Evolutionary conservation across 768 basidiomycete genomes (phyloP).

Genomic region (Boletus rubropictus): DNA sequence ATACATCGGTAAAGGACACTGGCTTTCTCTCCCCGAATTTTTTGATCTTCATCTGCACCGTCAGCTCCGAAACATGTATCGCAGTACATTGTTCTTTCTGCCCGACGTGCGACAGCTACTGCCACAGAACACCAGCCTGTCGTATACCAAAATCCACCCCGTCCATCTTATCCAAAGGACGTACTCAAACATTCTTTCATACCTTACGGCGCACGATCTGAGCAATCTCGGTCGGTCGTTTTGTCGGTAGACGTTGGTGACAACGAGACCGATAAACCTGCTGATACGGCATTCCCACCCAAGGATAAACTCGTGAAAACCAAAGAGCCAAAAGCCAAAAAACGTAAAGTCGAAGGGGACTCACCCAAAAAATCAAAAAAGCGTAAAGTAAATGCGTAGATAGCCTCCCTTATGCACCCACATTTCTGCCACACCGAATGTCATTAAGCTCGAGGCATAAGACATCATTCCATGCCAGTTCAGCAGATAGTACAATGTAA

Average conservation of each 20-base stretch:
- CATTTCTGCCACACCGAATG: background rate
- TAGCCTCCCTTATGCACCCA: background rate
- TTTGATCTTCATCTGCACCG: slow-evolving; percentile 35
- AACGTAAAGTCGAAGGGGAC: slow-evolving; percentile 46
- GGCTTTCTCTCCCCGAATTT: background rate
- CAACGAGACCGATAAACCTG: slow-evolving; percentile 20
- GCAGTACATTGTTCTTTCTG: slow-evolving; percentile 52
- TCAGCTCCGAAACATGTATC: slow-evolving; percentile 57
- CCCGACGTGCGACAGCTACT: slow-evolving; percentile 37
- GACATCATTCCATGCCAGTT: slow-evolving; percentile 6
- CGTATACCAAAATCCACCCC: slow-evolving; percentile 46
- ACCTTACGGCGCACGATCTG: slow-evolving; percentile 50
- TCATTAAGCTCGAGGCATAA: slow-evolving; percentile 5
- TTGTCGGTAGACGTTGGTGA: slow-evolving; percentile 23
- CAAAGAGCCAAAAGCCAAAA: slow-evolving; percentile 33
- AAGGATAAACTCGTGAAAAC: slow-evolving; percentile 7
- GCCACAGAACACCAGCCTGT: slow-evolving; percentile 11
- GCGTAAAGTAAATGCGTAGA: slow-evolving; percentile 29
- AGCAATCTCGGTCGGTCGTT: background rate
- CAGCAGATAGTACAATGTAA: slow-evolving; percentile 18
- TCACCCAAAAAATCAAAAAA: slow-evolving; percentile 45
- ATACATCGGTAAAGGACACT: slow-evolving; percentile 43
- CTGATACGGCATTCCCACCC: background rate
- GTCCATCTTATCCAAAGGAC: slow-evolving; percentile 54
- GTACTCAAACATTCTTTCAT: slow-evolving; percentile 58